Base-by-base conservation (phyloP, 305 asterid species). In the Vinca major region DNA sequence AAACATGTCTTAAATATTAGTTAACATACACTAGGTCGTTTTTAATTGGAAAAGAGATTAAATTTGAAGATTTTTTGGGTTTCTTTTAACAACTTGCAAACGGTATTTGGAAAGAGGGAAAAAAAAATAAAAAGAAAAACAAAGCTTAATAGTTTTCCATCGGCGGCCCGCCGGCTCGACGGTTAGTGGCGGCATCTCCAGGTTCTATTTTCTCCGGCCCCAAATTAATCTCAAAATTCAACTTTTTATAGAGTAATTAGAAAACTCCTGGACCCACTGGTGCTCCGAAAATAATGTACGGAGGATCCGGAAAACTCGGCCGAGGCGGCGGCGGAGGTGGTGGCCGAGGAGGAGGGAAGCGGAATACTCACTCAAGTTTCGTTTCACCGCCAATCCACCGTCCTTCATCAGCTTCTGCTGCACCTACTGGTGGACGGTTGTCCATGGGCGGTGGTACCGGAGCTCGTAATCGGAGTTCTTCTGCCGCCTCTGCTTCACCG, bases 291-390 rank as follows among this genome's bases (percentile, higher is more conserved):
- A 66, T 72, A 79, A 93, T 93, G 99, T 84, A 84, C 77, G 92
- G 96, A 17, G 84, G 85, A 60, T 53, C 96, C 81, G 88, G 92
- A 2, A 93, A 90, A 83, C 80, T 82, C 63, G 94, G 95, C 73
- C 87, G 95, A 26, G 33, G 33, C 33, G 33, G 33, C 33, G 33
- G 33, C 33, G 33, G 33, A 26, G 33, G 33, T 52, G 79, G 90
- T 37, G 84, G 80, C 5, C 33, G 33, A 26, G 80, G 81, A 21
- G 65, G 75, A 68, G 86, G 84, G 17, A 90, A 87, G 73, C 84
- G 96, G 74, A 85, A 64, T 75, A 81, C 55, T 54, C 80, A 68
- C 74, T 73, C 87, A 56, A 44, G 79, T 61, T 83, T 85, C 68
- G 86, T 77, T 67, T 70, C 89, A 65, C 85, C 96, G 71, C 82